Percentiles rank a stretch among this genome's conserved stretches.
Evolutionary conservation across 2,329 filamentous ascomycete species (phyloP).

Genomic region (Cordyceps militaris): DNA sequence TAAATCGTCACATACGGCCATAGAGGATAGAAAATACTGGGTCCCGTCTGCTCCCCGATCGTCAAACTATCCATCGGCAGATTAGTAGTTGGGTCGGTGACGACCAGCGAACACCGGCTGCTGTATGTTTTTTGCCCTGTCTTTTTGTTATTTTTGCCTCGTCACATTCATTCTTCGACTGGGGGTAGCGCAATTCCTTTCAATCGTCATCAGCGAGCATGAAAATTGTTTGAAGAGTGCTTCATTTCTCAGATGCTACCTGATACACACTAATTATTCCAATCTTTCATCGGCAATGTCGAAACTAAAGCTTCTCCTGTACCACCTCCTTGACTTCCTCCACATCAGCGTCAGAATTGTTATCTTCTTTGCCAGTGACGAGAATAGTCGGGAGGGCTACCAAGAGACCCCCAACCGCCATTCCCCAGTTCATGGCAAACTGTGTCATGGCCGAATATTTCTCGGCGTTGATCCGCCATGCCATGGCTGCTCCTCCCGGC

Average conservation of each 20-base stretch:
- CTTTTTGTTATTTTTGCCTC: too few species aligned
- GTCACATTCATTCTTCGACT: too few species aligned
- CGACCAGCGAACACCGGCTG: too few species aligned
- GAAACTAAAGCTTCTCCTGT: background rate
- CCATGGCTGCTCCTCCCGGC: constrained; percentile 72
- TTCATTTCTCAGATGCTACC: background rate
- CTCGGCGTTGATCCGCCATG: constrained; percentile 43
- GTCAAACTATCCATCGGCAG: too few species aligned
- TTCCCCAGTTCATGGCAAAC: background rate
- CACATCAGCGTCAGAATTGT: background rate
- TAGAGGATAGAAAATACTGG: too few species aligned
- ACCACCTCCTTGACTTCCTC: background rate
- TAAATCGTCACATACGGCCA: too few species aligned
- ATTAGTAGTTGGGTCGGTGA: too few species aligned
- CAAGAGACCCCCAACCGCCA: background rate
- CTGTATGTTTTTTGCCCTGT: too few species aligned
- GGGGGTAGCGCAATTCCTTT: too few species aligned
- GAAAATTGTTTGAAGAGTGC: background rate
- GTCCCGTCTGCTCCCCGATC: too few species aligned
- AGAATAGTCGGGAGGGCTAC: background rate
- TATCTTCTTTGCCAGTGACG: background rate
- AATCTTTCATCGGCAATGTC: background rate
- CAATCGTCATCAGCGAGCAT: too few species aligned
- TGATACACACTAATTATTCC: background rate
- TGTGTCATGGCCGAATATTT: background rate